Evolutionary conservation across 371 early-diverging fungal species (phyloP).

Genomic region (Mortierella sp.): DNA sequence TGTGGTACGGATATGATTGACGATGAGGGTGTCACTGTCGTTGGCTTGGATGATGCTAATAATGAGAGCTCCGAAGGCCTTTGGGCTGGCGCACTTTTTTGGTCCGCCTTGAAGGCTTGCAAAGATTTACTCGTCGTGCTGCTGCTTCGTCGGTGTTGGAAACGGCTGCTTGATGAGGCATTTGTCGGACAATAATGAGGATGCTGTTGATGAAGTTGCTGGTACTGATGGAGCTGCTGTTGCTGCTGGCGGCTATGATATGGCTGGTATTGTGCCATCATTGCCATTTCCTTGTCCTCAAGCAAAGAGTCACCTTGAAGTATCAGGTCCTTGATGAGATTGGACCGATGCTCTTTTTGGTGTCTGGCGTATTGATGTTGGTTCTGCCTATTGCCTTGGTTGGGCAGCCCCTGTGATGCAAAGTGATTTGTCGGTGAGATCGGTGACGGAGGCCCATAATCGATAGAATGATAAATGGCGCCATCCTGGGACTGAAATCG

Average conservation of each 20-base stretch:
- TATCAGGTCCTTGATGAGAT: slow-evolving; percentile 46
- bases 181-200: not conserved
- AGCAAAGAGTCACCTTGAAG: slow-evolving; percentile 36
- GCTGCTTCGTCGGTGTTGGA: not conserved
- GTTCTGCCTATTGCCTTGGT: not conserved
- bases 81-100: not conserved
- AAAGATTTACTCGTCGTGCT: not conserved
- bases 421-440: slow-evolving; percentile 1
- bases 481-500: not conserved
- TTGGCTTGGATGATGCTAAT: no score
- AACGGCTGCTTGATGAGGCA: no score
- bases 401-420: not conserved
- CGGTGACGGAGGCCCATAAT: not conserved
- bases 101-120: not conserved
- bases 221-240: slow-evolving; percentile 2
- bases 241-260: slow-evolving; percentile 36
- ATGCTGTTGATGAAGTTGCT: slow-evolving; percentile 10
- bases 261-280: slow-evolving; percentile 52
- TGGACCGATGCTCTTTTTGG: slow-evolving; percentile 38
- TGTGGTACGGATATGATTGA: no score
- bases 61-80: not conserved
- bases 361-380: slow-evolving; percentile 16
- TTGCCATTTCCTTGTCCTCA: slow-evolving; percentile 43
- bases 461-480: not conserved
- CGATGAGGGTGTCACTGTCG: not conserved